Evolutionary conservation across 768 basidiomycete species (phyloP), one percentile per base, ranked within the genome.

Genomic region (Ramaria sp.): DNA sequence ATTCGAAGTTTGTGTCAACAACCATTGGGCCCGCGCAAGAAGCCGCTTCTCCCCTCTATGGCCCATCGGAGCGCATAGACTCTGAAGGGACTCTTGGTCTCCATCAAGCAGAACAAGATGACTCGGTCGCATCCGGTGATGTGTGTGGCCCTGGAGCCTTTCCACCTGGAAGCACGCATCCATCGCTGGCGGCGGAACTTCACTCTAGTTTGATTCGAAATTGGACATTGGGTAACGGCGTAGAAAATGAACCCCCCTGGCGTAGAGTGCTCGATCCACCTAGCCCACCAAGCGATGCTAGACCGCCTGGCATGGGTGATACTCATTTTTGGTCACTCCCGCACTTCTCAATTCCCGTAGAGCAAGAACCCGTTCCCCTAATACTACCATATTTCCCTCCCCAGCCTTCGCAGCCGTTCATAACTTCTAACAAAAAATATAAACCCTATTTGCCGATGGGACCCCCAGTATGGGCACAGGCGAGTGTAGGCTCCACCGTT

Each of bases 381-480:
- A 9, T 34, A 38, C 20, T 5, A 18, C 12, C 44, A 27, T 15
- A 55, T 45, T 55, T 45, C 28, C 53, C 53, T 10, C 47, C 28
- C 24, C 48, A 42, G 13, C 50, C 58, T 5, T 52, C 42, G 18
- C 65, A 66, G 36, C 54, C 57, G n/a, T 47, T 55, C 13, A 30
- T 65, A 22, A 16, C 41, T 27, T 39, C 13, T 47, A 9, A n/a
- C 30, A 13, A 38, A 22, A 13, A 9, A 13, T 41, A 45, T 10
- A 70, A 66, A 49, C 65, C 62, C 16, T 58, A 42, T 12, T 53
- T 71, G 28, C 62, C 64, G 7, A 56, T 41, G 43, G 9, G 24
- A 20, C 76, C 75, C 2, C 69, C 58, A 4, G 70, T 77, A 25
- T 77, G 75, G 75, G 73, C 75, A 5, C 59, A 68, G 64, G 76